Evolutionary conservation across 1,284 basidiomycete genomes (phyloP), one percentile per base, ranked within the genome.

Genomic region (Phlebopus sp.): DNA sequence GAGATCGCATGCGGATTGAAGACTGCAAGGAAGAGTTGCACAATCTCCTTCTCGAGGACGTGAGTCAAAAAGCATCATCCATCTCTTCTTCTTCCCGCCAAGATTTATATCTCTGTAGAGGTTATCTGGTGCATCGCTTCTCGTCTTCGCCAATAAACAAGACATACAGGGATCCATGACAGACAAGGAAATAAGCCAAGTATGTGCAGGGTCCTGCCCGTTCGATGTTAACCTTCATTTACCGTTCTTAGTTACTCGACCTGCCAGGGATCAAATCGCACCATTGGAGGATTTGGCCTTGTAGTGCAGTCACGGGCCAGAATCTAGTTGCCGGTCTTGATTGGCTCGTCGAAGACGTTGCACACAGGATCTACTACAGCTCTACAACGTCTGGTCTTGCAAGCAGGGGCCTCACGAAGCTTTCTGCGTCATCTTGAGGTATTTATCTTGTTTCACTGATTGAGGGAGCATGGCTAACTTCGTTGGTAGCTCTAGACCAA

Each of bases 131-230:
- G 96, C 96, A 37, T 96, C 94, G 14, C 78, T 99, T 42, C 79
- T 99, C 36, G 85, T 99, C 42, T 92, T 99, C 66, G 97, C 97
- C n/a, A 99, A 99, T 72, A 99, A 99, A 70, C 95, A 97, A 69
- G 97, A 99, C 69, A 81, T 99, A 30, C 78, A 80, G 34, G 92
- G 94, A 23, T 89, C 95, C 0, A 81, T 98, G 80, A 79, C 81
- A 13, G 80, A 85, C 44, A 68, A 76, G 37, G 91, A 97, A 70
- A 96, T 99, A 56, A 77, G 84, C 52, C 76, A 88, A 59, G 93
- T 91, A 66, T 65, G 86, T 70, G 36, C 34, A 40, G 52, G 44
- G 11, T 45, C 47, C 42, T 54, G 52, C 42, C 19, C 44, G 29
- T 18, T 29, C 29, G 30, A 49, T 40, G 27, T 39, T 52, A 50